A percentile compares a stretch with the other conserved stretches of the same genome.
Conservation (phyloP, 2,329 filamentous ascomycete genomes). For the Paraphoma sp. region DNA sequence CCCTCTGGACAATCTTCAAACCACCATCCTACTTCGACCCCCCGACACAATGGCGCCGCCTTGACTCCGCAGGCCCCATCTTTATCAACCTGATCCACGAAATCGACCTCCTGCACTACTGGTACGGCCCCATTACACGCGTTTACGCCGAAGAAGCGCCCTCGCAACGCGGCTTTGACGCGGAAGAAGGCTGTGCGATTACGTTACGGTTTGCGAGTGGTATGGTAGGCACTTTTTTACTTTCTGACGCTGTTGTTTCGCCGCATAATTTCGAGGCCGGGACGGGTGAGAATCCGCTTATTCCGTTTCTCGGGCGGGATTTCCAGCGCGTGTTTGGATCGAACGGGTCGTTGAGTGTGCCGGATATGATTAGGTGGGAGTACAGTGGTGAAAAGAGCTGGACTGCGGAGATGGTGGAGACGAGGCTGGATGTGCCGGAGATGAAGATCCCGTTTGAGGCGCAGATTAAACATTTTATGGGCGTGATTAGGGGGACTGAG, state of each 20-base stretch:
- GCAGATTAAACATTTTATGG: conserved; percentile 60
- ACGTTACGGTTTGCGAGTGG: conserved; percentile 62
- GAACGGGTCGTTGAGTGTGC: conserved; percentile 59
- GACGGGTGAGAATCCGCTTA: conserved; percentile 64
- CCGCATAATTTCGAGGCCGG: conserved; percentile 64
- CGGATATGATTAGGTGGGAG: conserved; percentile 60
- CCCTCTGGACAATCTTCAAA: conserved; percentile 63
- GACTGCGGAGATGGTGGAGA: conserved; percentile 45
- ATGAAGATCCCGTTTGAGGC: conserved; percentile 58
- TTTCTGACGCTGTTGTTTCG: conserved; percentile 60
- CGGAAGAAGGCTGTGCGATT: conserved; percentile 64
- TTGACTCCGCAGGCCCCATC: conserved; percentile 56
- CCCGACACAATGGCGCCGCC: conserved; percentile 57
- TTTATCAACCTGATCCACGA: conserved; percentile 69
- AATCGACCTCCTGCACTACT: conserved; percentile 63
- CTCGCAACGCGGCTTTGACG: conserved; percentile 55
- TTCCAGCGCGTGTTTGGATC: conserved; percentile 65
- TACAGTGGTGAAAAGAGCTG: conserved; percentile 54
- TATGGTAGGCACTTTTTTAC: conserved; percentile 63
- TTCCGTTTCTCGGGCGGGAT: conserved; percentile 52
- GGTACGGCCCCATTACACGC: conserved; percentile 60
- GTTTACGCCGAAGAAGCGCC: conserved; percentile 59
- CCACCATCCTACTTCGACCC: conserved; percentile 59
- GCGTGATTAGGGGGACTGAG: conserved; percentile 54
- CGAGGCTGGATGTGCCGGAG: conserved; percentile 40